phyloP scores from a whole-genome alignment of 2,329 filamentous ascomycete genomes.

The Calonectria fujianensis region DNA sequence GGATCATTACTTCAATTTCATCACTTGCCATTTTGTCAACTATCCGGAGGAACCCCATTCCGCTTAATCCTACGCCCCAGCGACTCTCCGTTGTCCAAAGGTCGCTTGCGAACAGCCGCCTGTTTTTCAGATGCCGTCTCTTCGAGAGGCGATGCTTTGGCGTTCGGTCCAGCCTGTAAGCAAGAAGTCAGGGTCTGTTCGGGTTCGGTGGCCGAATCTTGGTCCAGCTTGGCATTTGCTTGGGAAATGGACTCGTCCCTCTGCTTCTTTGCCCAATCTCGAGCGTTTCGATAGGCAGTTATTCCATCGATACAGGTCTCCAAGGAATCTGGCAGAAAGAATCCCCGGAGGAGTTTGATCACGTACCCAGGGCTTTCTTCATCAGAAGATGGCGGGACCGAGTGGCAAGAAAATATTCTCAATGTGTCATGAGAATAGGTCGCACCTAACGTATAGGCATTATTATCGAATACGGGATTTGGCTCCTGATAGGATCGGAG shows the following conservation, averaged over 20 bases:
- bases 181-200: too few relatives aligned
- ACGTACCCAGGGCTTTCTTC: not conserved
- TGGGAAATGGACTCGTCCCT: not conserved
- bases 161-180: too few relatives aligned
- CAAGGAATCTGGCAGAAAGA: too few relatives aligned
- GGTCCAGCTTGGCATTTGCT: not conserved
- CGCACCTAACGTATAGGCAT: not conserved
- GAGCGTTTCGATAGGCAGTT: not conserved
- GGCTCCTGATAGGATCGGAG: not conserved
- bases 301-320: not conserved
- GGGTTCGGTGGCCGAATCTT: too few relatives aligned
- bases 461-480: not conserved
- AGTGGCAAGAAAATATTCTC: not conserved
- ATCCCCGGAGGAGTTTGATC: not conserved
- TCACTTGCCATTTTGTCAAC: too few relatives aligned
- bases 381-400: not conserved
- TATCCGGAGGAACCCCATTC: too few relatives aligned
- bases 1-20: too few relatives aligned
- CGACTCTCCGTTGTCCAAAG: too few relatives aligned
- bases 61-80: too few relatives aligned
- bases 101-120: too few relatives aligned
- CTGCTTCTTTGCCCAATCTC: not conserved
- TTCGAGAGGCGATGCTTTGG: too few relatives aligned
- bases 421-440: not conserved
- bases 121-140: too few relatives aligned